Base-by-base conservation (phyloP, 768 basidiomycete species). In the Chalciporus piperatus region DNA sequence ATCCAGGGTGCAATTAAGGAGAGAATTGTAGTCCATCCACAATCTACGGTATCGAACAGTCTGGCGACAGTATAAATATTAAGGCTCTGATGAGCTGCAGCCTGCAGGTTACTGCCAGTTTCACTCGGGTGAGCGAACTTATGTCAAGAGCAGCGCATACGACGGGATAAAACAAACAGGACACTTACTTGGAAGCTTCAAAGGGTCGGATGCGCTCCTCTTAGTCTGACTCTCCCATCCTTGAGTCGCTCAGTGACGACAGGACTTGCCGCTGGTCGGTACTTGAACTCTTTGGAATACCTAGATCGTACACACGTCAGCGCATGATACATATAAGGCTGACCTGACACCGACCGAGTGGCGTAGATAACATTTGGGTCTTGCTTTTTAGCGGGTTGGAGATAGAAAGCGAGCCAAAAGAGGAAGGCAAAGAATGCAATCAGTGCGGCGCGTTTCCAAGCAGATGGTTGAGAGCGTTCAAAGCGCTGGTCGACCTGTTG, bases 221-320 rank as follows among this genome's bases (percentile, higher is more conserved):
- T 72, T 35, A 94, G 59, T 9, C 83, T 76, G 8, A 81, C 68
- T 4, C 81, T 75, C 0, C 90, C 90, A 56, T 89, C 89, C 56
- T 81, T 80, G 54, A 93, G 70, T 17, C 72, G 77, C 63, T 92
- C 88, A 0, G 87, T 92, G 57, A 93, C 77, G 39, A 93, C 73
- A 11, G 92, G 90, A 53, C 87, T 91, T 6, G 91, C 89, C 11
- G 92, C 91, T 0, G 92, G 91, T 20, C 91, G 75, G 64, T 79
- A 92, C 67, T 85, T 90, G 73, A 79, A 80, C 60, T 91, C 85
- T 54, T 87, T 84, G 12, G 89, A 92, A 63, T 93, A 94, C 55
- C 92, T 93, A 32, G 30, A 32, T 32, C 30, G 50, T 13, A 30
- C 49, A 45, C 14, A 2, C 27, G 27, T n/a, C 35, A 32, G 32